A percentile compares a stretch with the other conserved stretches of the same genome.
Conservation (phyloP, 768 basidiomycete species). For the Collybia mongolica region DNA sequence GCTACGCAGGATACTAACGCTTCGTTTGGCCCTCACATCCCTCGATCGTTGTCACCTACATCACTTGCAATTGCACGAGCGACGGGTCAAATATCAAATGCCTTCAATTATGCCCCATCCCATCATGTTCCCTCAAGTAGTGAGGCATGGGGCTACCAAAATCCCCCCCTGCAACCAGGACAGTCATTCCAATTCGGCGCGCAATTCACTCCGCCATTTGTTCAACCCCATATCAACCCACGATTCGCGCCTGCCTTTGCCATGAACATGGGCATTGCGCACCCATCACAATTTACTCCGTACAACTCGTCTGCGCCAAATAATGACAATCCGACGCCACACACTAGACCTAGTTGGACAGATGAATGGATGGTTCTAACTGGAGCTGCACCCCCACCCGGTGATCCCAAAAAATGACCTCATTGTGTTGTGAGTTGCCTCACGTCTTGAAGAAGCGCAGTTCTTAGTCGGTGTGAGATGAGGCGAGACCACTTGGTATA, state of each 20-base stretch:
- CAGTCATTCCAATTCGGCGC: slow-evolving; percentile 17
- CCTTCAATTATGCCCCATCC: slow-evolving; percentile 14
- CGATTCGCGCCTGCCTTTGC: slow-evolving; percentile 71
- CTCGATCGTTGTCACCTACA: slow-evolving; percentile 37
- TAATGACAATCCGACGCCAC: background rate
- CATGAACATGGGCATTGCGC: slow-evolving; percentile 29
- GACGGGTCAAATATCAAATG: slow-evolving; percentile 37
- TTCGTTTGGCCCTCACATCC: slow-evolving; percentile 26
- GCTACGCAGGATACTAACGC: slow-evolving; percentile 17
- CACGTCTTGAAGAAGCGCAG: no score
- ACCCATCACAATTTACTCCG: slow-evolving; percentile 17
- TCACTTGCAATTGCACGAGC: slow-evolving; percentile 46
- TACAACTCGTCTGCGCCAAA: background rate
- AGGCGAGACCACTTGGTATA: no score
- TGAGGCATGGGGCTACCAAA: slow-evolving; percentile 15
- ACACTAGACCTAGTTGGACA: slow-evolving; percentile 23
- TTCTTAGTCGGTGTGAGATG: no score
- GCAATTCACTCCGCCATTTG: slow-evolving; percentile 21
- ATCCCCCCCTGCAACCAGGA: slow-evolving; percentile 13
- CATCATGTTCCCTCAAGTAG: slow-evolving; percentile 9
- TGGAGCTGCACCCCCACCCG: slow-evolving; percentile 17
- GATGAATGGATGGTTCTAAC: slow-evolving; percentile 38
- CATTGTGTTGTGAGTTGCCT: background rate
- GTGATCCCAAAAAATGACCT: slow-evolving; percentile 12
- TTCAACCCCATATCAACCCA: slow-evolving; percentile 87